phyloP scores from a whole-genome alignment of 495 filamentous ascomycete species.

The Apiosordaria backusii region DNA sequence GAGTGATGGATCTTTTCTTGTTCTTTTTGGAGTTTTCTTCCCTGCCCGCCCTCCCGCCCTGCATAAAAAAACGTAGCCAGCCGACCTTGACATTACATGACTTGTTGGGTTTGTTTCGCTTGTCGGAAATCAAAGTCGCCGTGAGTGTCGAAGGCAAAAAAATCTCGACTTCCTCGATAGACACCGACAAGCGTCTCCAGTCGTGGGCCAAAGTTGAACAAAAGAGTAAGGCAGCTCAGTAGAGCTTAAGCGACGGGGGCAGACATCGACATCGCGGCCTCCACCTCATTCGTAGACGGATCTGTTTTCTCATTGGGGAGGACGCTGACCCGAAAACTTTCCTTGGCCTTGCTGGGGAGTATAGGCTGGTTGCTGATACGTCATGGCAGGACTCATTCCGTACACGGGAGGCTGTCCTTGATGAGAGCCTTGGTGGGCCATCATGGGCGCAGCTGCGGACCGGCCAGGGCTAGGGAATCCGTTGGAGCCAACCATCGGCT shows the following conservation, averaged over 20 bases:
- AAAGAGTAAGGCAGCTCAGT: not conserved
- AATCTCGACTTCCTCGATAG: not conserved
- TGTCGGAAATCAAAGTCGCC: not conserved
- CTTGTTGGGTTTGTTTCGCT: not conserved
- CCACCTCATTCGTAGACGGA: not conserved
- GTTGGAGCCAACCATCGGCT: constrained; percentile 58
- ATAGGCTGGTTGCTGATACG: constrained; percentile 66
- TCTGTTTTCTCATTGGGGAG: constrained; percentile 10
- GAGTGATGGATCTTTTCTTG: not conserved
- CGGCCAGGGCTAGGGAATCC: constrained; percentile 82
- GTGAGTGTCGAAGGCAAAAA: not conserved
- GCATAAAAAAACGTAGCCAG: not conserved
- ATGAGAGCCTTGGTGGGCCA: constrained; percentile 65
- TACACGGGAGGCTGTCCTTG: constrained; percentile 63
- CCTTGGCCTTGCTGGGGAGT: constrained; percentile 61
- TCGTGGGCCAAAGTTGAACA: not conserved
- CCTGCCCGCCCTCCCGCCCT: not conserved
- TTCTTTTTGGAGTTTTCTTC: not conserved
- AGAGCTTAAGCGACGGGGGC: not conserved
- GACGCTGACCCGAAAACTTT: constrained; percentile 49
- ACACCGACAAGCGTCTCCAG: not conserved
- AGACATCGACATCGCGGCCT: not conserved
- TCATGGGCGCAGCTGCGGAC: constrained; percentile 71
- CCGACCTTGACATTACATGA: not conserved
- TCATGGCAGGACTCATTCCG: constrained; percentile 61